phyloP scores from a whole-genome alignment of 2,329 filamentous ascomycete genomes.

The Arthrobotrys musiformis region DNA sequence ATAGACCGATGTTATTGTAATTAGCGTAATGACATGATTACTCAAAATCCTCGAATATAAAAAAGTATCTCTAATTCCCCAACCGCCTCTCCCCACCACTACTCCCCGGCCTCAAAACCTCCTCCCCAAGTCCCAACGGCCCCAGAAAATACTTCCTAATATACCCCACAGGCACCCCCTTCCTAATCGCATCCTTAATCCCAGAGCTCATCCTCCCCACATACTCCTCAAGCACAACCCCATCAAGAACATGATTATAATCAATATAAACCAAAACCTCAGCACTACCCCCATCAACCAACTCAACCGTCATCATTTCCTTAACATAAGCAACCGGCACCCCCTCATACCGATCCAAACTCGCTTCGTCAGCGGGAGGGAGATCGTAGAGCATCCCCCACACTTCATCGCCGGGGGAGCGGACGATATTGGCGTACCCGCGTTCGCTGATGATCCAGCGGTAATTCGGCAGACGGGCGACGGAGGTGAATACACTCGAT shows the following conservation, averaged over 20 bases:
- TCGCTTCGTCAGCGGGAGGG: conserved; percentile 66
- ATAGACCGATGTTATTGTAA: conserved; percentile 11
- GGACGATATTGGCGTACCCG: conserved; percentile 76
- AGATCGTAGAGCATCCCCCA: conserved; percentile 71
- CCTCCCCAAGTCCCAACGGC: conserved; percentile 13
- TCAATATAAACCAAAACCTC: conserved; percentile 57
- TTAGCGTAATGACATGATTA: conserved; percentile 31
- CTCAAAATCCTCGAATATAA: not conserved
- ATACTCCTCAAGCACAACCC: conserved; percentile 54
- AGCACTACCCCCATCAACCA: conserved; percentile 58
- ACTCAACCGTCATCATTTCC: conserved; percentile 62
- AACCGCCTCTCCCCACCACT: conserved; percentile 9
- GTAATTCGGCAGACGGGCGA: conserved; percentile 70
- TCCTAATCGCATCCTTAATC: conserved; percentile 52
- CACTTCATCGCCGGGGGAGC: conserved; percentile 56
- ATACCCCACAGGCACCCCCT: conserved; percentile 54
- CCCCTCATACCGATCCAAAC: conserved; percentile 71
- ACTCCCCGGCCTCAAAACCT: conserved; percentile 10
- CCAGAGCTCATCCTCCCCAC: conserved; percentile 54
- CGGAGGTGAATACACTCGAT: conserved; percentile 68
- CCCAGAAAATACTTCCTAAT: conserved; percentile 54
- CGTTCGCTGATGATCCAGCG: conserved; percentile 75
- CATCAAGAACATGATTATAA: conserved; percentile 36
- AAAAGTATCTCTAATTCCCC: not conserved
- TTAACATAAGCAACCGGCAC: conserved; percentile 73